A percentile compares a stretch with the other conserved stretches of the same genome.
phyloP scores from a whole-genome alignment of 768 basidiomycete genomes.

The Thelephora aurantiotincta region DNA sequence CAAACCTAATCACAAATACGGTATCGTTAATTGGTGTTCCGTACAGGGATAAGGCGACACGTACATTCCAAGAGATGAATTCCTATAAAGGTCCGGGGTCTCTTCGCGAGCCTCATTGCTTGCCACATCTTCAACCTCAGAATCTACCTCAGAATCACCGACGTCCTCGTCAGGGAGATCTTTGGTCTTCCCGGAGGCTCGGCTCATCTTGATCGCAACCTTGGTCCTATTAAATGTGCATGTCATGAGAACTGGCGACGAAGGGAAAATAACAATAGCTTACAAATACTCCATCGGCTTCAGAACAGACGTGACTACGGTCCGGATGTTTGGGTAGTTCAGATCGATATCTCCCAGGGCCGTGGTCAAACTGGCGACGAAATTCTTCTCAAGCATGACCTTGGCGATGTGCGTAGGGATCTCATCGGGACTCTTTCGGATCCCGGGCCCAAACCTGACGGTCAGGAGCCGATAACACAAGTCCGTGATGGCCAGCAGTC shows the following conservation, averaged over 20 bases:
- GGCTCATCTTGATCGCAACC: constrained; percentile 97
- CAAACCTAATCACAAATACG: constrained; percentile 32
- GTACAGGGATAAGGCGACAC: constrained; percentile 14
- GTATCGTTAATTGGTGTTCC: background rate
- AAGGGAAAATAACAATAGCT: constrained; percentile 16
- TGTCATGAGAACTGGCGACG: background rate
- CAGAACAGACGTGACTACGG: constrained; percentile 75
- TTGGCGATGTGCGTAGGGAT: constrained; percentile 88
- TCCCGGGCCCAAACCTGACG: constrained; percentile 47
- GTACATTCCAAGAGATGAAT: constrained; percentile 90
- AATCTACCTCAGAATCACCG: constrained; percentile 31
- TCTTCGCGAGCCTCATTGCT: constrained; percentile 52
- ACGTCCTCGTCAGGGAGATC: constrained; percentile 35
- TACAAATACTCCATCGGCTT: constrained; percentile 84
- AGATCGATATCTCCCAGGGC: constrained; percentile 88
- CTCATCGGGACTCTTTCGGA: constrained; percentile 46
- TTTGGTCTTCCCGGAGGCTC: constrained; percentile 52
- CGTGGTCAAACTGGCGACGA: constrained; percentile 76
- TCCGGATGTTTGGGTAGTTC: constrained; percentile 85
- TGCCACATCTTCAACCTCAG: constrained; percentile 45
- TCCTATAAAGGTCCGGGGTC: constrained; percentile 89
- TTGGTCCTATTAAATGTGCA: constrained; percentile 50
- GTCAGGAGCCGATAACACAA: constrained; percentile 80
- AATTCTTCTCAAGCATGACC: constrained; percentile 97
- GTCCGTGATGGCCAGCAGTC: constrained; percentile 75